A percentile compares a stretch with the other conserved stretches of the same genome.
Conservation (phyloP, 2,329 filamentous ascomycete genomes). For the Fusarium irregulare region DNA sequence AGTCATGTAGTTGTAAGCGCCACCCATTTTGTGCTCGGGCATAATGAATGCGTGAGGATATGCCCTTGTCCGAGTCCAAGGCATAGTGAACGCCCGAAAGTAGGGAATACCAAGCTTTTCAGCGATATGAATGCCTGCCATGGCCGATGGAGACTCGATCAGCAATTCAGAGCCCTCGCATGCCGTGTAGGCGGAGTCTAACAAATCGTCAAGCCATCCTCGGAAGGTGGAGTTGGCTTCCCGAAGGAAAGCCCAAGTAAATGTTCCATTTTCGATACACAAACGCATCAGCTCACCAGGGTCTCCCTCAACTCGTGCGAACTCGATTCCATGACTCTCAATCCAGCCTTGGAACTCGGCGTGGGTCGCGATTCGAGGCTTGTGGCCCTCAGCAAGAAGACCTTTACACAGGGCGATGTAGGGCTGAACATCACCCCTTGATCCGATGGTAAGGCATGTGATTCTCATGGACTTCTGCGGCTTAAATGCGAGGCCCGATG, state of each 20-base stretch:
- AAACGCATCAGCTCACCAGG: slow-evolving; percentile 94
- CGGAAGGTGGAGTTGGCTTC: slow-evolving; percentile 91
- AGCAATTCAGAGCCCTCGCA: slow-evolving; percentile 90
- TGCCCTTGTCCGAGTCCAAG: slow-evolving; percentile 93
- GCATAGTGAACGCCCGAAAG: slow-evolving; percentile 98
- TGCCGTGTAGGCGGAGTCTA: slow-evolving; percentile 82
- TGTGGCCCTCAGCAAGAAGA: slow-evolving; percentile 87
- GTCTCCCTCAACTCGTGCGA: slow-evolving; percentile 87
- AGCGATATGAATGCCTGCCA: slow-evolving; percentile 97
- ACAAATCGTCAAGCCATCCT: slow-evolving; percentile 92
- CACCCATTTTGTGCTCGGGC: slow-evolving; percentile 92
- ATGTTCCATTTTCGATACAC: slow-evolving; percentile 97
- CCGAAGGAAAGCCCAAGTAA: slow-evolving; percentile 88
- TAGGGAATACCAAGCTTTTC: slow-evolving; percentile 94
- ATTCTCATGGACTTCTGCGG: slow-evolving; percentile 82
- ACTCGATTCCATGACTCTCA: slow-evolving; percentile 92
- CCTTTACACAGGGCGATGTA: slow-evolving; percentile 97
- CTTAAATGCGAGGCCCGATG: slow-evolving; percentile 92
- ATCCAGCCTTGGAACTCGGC: slow-evolving; percentile 91
- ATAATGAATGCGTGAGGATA: slow-evolving; percentile 98
- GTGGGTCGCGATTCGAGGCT: slow-evolving; percentile 89
- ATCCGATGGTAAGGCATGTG: slow-evolving; percentile 95
- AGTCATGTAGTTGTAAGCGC: slow-evolving; percentile 92
- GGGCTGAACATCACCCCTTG: slow-evolving; percentile 94
- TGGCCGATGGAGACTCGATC: slow-evolving; percentile 95